Base-by-base conservation (phyloP, 2,329 filamentous ascomycete species). In the Penicillium sp. region DNA sequence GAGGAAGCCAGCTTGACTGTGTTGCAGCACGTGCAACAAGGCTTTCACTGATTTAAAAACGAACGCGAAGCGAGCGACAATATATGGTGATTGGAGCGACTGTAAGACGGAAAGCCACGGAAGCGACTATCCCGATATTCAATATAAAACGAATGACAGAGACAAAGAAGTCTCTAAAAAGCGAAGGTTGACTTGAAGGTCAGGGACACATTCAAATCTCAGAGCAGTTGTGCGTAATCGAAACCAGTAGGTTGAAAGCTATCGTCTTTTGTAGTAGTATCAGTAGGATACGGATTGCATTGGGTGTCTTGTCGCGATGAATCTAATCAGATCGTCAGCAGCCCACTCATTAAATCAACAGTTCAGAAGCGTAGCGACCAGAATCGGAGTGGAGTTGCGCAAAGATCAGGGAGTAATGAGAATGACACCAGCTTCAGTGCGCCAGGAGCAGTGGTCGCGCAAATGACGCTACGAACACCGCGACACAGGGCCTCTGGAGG, bases 1-100 rank as follows among this genome's bases (percentile, higher is more conserved):
- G 73, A 75, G 67, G 74, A 76, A 72, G 76, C 76, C 75, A 78
- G 75, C 64, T 75, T 78, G 76, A 77, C 43, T 71, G 70, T 76
- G 71, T 75, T 75, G 72, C 70, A 72, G 66, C 62, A 62, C 67
- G 64, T 72, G 74, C 71, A 75, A 75, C 72, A 65, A 68, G 67
- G 64, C 70, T 63, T 67, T 66, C 66, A 63, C 69, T 66, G 67
- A 65, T 35, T 21, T 26, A 38, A 46, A 46, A 47, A 40, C 24
- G 18, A 47, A 47, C 35, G 47, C 5, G 42, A 77, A 78, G 76
- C 76, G 76, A 78, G 71, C 72, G 75, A 73, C 73, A 71, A 71
- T 64, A 69, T 73, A 70, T 71, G 68, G 70, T 72, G 71, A 63
- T 65, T 68, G 58, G 60, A 72, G 71, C 68, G 68, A 74, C 66